A percentile compares a stretch with the other conserved stretches of the same genome.
Conservation (phyloP, 176 grass and related monocot genomes). For the Zoysia japonica region DNA sequence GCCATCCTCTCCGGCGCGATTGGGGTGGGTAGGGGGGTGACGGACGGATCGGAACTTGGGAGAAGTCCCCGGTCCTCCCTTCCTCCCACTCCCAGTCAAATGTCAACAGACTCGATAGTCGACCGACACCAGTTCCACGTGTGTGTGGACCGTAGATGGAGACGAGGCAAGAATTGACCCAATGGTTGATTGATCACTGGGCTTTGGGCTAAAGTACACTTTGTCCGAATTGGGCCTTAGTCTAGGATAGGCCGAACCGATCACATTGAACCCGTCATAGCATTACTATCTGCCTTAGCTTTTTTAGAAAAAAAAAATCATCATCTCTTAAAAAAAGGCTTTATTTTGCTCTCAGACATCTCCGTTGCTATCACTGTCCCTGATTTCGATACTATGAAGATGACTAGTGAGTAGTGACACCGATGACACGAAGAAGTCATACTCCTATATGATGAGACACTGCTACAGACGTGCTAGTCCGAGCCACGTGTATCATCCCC, state of each 20-base stretch:
- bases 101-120: neutral
- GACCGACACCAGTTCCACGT: neutral
- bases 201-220: neutral
- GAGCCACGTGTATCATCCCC: neutral
- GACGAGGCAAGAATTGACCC: neutral
- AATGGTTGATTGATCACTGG: neutral
- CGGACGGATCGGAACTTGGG: constrained; percentile 6
- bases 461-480: neutral
- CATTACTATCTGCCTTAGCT: neutral
- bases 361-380: neutral
- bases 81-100: neutral
- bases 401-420: neutral
- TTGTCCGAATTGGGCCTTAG: neutral
- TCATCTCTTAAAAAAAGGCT: neutral
- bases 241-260: neutral
- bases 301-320: neutral
- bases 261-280: neutral
- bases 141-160: neutral
- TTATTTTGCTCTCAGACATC: neutral
- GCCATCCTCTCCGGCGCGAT: constrained; percentile 36
- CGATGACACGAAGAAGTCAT: neutral
- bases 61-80: neutral
- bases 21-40: neutral
- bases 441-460: neutral
- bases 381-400: neutral